These are phyloP conservation scores for Miscanthus lutarioriparius DNA, from an alignment of 176 grass and related monocot species.

Conservation along the genomic window DNA sequence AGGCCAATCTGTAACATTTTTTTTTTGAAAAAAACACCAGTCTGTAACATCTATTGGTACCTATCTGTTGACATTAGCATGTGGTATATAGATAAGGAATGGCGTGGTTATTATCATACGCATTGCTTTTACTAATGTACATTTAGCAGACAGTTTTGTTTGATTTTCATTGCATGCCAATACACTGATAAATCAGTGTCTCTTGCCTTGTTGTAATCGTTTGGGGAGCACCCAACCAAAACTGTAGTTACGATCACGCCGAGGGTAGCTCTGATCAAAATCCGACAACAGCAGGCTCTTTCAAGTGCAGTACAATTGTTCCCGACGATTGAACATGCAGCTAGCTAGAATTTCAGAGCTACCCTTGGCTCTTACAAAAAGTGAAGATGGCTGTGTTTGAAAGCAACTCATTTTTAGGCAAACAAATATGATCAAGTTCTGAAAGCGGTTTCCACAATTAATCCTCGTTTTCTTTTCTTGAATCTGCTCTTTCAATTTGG, in stretches of 20 bases:
- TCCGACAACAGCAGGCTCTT: not conserved
- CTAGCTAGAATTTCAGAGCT: not conserved
- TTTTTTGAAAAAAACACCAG: no score
- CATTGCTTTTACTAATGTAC: not conserved
- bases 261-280: not conserved
- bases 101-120: not conserved
- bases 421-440: no score
- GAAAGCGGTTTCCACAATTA: no score
- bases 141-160: not conserved
- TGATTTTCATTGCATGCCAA: not conserved
- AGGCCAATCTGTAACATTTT: not conserved
- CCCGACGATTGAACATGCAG: not conserved
- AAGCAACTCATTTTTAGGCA: no score
- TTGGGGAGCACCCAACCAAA: not conserved
- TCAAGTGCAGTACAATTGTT: not conserved
- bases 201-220: not conserved
- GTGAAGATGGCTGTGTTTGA: no score
- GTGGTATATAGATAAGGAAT: not conserved
- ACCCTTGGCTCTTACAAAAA: no score
- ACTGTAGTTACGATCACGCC: not conserved
- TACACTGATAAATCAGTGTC: not conserved
- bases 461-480: no score
- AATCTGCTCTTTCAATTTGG: no score
- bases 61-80: not conserved
- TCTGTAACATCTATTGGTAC: not conserved